Evolutionary conservation across 2,329 filamentous ascomycete genomes (phyloP).

Genomic region (Fusarium sp.): DNA sequence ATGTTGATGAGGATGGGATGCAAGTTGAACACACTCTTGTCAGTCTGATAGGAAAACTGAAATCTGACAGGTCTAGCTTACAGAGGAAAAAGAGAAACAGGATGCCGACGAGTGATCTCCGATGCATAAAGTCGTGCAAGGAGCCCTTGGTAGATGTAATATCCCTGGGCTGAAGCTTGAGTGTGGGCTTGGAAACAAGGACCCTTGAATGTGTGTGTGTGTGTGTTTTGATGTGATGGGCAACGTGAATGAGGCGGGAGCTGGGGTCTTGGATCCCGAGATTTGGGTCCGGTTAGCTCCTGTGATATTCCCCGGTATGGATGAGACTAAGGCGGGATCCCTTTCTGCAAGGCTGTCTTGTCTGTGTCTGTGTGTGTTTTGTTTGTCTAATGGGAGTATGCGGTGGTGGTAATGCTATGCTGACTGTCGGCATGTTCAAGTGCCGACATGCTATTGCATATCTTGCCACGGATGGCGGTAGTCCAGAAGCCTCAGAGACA

Average conservation of each 20-base stretch:
- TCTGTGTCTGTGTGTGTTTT: not conserved
- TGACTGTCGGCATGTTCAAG: not conserved
- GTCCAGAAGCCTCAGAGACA: not conserved
- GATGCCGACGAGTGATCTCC: conserved; percentile 13
- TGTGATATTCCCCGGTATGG: conserved; percentile 14
- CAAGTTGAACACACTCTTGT: not conserved
- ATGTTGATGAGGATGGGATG: conserved; percentile 12
- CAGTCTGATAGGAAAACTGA: conserved; percentile 2
- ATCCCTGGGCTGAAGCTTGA: conserved; percentile 44
- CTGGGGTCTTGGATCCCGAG: conserved; percentile 31
- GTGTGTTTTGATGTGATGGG: conserved; percentile 9
- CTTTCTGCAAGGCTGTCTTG: conserved; percentile 16
- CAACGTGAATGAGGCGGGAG: conserved; percentile 24
- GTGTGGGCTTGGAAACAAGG: conserved; percentile 21
- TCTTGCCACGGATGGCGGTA: not conserved
- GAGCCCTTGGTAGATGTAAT: conserved; percentile 37
- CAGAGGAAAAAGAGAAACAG: conserved; percentile 1
- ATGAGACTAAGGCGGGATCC: not conserved
- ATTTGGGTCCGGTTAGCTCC: conserved; percentile 25
- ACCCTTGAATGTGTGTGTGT: not conserved
- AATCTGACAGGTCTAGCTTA: not conserved
- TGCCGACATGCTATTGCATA: conserved; percentile 4
- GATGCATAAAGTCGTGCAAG: conserved; percentile 28
- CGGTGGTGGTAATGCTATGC: not conserved
- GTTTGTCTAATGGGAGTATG: not conserved